phyloP scores from a whole-genome alignment of 345 rosid genomes.

The Camelina hispida region DNA sequence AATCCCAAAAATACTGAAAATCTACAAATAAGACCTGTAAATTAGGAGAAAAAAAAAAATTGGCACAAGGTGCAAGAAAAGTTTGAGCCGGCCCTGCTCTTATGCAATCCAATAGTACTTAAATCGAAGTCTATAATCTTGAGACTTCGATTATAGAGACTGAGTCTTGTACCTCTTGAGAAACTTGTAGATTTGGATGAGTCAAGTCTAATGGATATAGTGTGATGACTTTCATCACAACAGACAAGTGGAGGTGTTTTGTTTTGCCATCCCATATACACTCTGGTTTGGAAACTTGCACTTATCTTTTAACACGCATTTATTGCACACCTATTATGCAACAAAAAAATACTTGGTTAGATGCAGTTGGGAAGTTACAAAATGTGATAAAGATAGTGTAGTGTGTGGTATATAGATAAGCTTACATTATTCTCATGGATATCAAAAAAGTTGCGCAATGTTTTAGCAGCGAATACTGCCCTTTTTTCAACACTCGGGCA shows the following conservation, averaged over 20 bases:
- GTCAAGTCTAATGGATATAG: conserved; percentile 61
- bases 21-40: too few relatives aligned
- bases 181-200: conserved; percentile 54
- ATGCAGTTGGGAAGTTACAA: background rate
- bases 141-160: too few relatives aligned
- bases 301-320: conserved; percentile 60
- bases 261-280: conserved; percentile 53
- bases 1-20: too few relatives aligned
- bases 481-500: conserved; percentile 66
- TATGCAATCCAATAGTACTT: conserved; percentile 55
- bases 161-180: conserved; percentile 62
- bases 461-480: conserved; percentile 67
- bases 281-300: conserved; percentile 68
- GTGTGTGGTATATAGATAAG: background rate
- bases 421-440: conserved; percentile 77
- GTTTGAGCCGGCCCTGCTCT: too few relatives aligned
- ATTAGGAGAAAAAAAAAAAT: too few relatives aligned
- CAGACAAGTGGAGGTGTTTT: conserved; percentile 54
- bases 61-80: too few relatives aligned
- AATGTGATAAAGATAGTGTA: conserved; percentile 19
- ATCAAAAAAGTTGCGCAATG: conserved; percentile 63
- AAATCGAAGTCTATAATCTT: conserved; percentile 60
- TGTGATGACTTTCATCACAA: conserved; percentile 64
- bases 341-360: conserved; percentile 20
- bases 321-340: conserved; percentile 66